These are phyloP conservation scores for Hyaloperonospora brassicae DNA, from an alignment of 352 stramenopile genomes.

Conservation along the genomic window DNA sequence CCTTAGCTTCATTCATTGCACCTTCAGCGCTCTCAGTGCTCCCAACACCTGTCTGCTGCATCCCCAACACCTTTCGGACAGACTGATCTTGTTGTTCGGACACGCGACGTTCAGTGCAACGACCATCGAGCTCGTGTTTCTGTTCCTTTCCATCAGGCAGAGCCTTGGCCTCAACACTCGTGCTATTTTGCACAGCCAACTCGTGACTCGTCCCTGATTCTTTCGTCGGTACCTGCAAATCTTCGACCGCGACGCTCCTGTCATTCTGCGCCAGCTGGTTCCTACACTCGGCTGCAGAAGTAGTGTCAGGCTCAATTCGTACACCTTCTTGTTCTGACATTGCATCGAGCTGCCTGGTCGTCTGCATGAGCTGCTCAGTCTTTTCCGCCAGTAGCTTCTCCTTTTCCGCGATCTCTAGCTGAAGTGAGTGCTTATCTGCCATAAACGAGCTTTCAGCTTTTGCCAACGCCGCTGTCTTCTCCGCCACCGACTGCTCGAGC, in stretches of 20 bases:
- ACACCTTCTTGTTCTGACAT: conserved; percentile 21
- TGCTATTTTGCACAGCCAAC: conserved; percentile 23
- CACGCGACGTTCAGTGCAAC: conserved; percentile 16
- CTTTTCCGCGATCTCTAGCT: conserved; percentile 21
- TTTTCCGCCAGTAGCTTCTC: conserved; percentile 26
- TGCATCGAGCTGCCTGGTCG: conserved; percentile 23
- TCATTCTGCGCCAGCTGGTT: conserved; percentile 12
- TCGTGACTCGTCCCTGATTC: conserved; percentile 20
- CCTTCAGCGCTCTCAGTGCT: not conserved
- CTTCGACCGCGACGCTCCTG: conserved; percentile 15
- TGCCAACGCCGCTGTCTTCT: conserved; percentile 23
- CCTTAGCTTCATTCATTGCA: conserved; percentile 26
- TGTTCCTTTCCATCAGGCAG: conserved; percentile 17
- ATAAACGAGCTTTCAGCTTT: conserved; percentile 18
- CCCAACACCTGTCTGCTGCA: conserved; percentile 19
- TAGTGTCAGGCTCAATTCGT: conserved; percentile 15
- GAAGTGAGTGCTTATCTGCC: conserved; percentile 18
- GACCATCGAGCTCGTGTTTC: conserved; percentile 20
- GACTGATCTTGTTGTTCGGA: conserved; percentile 18
- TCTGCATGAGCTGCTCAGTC: conserved; percentile 24
- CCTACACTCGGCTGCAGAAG: conserved; percentile 14
- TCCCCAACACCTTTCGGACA: conserved; percentile 21
- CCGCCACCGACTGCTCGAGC: conserved; percentile 27
- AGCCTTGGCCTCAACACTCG: conserved; percentile 17
- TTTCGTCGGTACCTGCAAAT: conserved; percentile 18